These are phyloP conservation scores for Solanum chmielewskii DNA, from an alignment of 257 asterid species.

Conservation along the genomic window DNA sequence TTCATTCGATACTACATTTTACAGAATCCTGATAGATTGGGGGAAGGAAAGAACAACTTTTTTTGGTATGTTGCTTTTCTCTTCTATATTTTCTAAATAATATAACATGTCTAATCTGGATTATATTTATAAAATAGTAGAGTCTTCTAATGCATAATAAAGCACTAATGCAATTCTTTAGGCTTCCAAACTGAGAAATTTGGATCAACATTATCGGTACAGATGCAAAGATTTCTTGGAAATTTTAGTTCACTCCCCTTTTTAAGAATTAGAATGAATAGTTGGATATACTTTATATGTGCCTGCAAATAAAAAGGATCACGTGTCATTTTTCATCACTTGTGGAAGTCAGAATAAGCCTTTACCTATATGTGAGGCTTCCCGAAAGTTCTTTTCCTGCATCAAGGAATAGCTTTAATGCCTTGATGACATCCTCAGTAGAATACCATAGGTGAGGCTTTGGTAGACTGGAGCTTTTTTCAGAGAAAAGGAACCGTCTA, in stretches of 20 bases:
- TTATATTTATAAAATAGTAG: background rate
- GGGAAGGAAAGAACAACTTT: background rate
- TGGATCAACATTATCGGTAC: background rate
- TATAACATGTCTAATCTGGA: background rate
- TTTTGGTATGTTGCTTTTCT: background rate
- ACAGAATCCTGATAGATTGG: background rate
- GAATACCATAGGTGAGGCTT: constrained; percentile 83
- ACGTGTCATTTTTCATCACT: background rate
- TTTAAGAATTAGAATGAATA: background rate
- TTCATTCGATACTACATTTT: background rate
- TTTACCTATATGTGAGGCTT: constrained; percentile 77
- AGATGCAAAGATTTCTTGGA: background rate
- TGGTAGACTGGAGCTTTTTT: constrained; percentile 41
- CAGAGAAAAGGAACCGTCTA: constrained; percentile 55
- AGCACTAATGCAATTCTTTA: background rate
- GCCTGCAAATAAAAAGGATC: background rate
- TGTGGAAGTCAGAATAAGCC: background rate
- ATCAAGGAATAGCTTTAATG: constrained; percentile 71
- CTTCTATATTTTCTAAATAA: background rate
- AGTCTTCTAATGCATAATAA: background rate
- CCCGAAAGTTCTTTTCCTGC: constrained; percentile 74
- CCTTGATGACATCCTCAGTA: constrained; percentile 44
- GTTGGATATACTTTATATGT: background rate
- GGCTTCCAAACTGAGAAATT: background rate
- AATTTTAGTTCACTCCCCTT: background rate